Conservation (phyloP, 2,329 filamentous ascomycete species). For the Alternaria ventricosa region DNA sequence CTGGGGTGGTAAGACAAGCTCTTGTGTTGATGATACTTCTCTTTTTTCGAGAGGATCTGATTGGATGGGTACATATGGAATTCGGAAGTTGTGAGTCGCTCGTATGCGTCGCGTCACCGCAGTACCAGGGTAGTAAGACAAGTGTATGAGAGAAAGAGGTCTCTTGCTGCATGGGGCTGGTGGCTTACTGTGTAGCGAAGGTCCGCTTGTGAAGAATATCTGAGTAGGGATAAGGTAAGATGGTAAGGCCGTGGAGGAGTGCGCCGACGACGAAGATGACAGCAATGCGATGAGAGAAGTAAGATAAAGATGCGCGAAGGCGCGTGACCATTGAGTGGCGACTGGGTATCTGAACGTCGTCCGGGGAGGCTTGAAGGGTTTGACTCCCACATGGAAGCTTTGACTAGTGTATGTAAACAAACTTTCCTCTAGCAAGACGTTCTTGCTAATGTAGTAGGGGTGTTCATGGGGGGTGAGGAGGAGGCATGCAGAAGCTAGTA, state of each 20-base stretch:
- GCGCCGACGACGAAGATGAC: neutral
- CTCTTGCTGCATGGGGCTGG: constrained; percentile 68
- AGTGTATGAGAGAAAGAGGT: constrained; percentile 72
- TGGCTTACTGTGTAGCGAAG: neutral
- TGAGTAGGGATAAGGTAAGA: neutral
- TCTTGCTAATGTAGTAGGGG: neutral
- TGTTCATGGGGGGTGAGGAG: rapidly evolving
- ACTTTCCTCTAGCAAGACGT: rapidly evolving
- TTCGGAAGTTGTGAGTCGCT: neutral
- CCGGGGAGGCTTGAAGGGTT: neutral
- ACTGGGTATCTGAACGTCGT: neutral
- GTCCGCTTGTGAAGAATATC: neutral
- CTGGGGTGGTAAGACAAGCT: constrained; percentile 69
- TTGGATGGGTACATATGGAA: neutral
- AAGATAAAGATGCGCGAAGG: neutral
- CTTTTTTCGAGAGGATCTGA: neutral
- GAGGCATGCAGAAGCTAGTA: neutral
- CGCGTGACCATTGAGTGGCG: neutral
- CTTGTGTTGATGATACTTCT: neutral
- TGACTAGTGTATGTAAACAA: neutral
- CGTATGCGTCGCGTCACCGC: neutral
- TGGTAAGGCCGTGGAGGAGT: neutral
- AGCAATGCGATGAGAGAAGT: neutral
- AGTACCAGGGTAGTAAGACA: neutral
- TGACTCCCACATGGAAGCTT: no score